A percentile compares a stretch with the other conserved stretches of the same genome.
phyloP scores from a whole-genome alignment of 805 yeast genomes.

The Lachancea thermotolerans region DNA sequence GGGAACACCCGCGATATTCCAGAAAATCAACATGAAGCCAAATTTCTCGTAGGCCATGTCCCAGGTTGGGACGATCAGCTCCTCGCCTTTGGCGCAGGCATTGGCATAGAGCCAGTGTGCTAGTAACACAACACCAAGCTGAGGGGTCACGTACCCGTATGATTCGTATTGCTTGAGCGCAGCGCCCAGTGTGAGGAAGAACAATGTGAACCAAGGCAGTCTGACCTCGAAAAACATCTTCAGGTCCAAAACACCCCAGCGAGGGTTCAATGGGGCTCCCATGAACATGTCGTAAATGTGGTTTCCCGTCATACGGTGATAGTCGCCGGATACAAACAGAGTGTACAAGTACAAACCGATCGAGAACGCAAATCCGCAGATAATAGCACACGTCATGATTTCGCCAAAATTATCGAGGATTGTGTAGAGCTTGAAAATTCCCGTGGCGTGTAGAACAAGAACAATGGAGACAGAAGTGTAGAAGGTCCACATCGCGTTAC shows the following conservation, averaged over 20 bases:
- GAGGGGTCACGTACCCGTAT: constrained; percentile 75
- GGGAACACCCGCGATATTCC: constrained; percentile 99
- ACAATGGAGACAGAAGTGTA: constrained; percentile 59
- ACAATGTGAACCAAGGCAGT: constrained; percentile 90
- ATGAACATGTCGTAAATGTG: constrained; percentile 85
- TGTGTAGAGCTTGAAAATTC: constrained; percentile 64
- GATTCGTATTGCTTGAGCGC: constrained; percentile 72
- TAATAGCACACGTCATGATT: constrained; percentile 87
- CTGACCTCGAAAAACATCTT: constrained; percentile 98
- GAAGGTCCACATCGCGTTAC: constrained; percentile 85
- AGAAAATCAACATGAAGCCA: constrained; percentile 97
- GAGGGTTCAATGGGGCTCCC: constrained; percentile 97
- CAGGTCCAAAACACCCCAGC: constrained; percentile 85
- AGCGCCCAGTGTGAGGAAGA: constrained; percentile 68
- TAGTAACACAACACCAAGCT: constrained; percentile 60
- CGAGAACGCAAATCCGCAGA: constrained; percentile 66
- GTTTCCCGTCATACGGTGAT: constrained; percentile 88
- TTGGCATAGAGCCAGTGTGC: constrained; percentile 95
- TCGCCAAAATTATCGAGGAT: constrained; percentile 80
- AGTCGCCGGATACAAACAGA: constrained; percentile 58
- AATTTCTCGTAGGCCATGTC: constrained; percentile 99
- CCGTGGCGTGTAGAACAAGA: constrained; percentile 61
- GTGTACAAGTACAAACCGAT: constrained; percentile 65
- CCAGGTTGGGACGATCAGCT: constrained; percentile 95
- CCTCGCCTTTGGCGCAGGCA: constrained; percentile 97